These are phyloP conservation scores for Calocybe indica DNA, from an alignment of 768 basidiomycete genomes.

Conservation along the genomic window DNA sequence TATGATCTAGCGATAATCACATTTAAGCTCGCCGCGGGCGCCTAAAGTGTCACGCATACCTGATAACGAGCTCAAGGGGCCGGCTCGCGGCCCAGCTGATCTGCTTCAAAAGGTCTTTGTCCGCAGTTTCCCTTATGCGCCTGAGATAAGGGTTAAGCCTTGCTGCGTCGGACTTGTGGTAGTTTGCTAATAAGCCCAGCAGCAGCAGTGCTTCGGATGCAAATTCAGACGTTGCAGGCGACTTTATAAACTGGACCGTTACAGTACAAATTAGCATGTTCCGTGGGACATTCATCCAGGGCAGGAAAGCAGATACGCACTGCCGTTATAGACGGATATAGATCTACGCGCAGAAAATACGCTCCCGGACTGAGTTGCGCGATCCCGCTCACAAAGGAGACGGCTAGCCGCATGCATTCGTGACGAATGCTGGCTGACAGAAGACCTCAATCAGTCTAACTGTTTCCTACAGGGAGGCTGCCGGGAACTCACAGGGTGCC, in stretches of 20 bases:
- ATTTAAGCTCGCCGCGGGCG: background rate
- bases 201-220: conserved; percentile 57
- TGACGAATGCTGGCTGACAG: conserved; percentile 42
- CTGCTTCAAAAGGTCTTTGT: conserved; percentile 48
- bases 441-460: conserved; percentile 3
- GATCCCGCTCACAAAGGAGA: conserved; percentile 54
- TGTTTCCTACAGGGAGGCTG: background rate
- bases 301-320: conserved; percentile 24
- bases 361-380: conserved; percentile 66
- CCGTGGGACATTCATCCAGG: too few relatives aligned
- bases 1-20: conserved; percentile 37
- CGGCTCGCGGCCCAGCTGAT: conserved; percentile 53
- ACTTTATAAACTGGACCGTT: conserved; percentile 44
- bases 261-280: background rate
- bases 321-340: conserved; percentile 48
- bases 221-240: conserved; percentile 46
- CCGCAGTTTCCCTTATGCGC: conserved; percentile 38
- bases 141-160: conserved; percentile 63
- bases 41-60: conserved; percentile 27
- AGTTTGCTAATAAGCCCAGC: conserved; percentile 61
- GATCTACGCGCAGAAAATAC: conserved; percentile 58
- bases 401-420: conserved; percentile 47
- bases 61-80: conserved; percentile 42
- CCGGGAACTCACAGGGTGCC: conserved; percentile 34
- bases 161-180: conserved; percentile 67